Percentiles rank a stretch among this genome's conserved stretches.
phyloP scores from a whole-genome alignment of 805 yeast species.

The Torulaspora indica region DNA sequence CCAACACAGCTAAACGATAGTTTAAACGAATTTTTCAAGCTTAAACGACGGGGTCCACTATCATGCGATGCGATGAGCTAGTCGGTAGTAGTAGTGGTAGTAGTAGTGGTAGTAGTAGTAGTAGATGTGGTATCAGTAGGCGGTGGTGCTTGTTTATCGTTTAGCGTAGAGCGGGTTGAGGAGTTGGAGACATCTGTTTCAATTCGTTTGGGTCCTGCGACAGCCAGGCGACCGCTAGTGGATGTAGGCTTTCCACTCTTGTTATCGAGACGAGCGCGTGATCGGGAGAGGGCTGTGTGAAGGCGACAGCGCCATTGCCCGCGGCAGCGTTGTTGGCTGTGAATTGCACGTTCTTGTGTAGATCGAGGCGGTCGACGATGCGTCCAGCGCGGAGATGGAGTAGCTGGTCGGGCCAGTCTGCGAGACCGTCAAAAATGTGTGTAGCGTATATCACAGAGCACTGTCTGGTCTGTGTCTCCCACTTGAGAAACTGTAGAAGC shows the following conservation, averaged over 20 bases:
- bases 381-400: constrained; percentile 72
- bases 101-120: no score
- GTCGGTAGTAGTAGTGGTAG: no score
- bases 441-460: constrained; percentile 90
- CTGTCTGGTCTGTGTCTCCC: constrained; percentile 65
- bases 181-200: constrained; percentile 5
- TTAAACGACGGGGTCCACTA: background rate
- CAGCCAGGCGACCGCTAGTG: constrained; percentile 69
- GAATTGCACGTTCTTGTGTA: constrained; percentile 35
- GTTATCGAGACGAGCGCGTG: constrained; percentile 18
- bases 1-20: constrained; percentile 6
- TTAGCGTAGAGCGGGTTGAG: background rate
- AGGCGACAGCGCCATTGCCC: constrained; percentile 24
- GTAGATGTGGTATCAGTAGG: background rate
- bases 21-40: constrained; percentile 1
- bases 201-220: constrained; percentile 18
- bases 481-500: constrained; percentile 60
- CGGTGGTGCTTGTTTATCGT: background rate
- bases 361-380: constrained; percentile 38
- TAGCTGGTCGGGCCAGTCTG: constrained; percentile 82
- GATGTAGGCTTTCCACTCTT: constrained; percentile 54
- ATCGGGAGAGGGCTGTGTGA: constrained; percentile 6
- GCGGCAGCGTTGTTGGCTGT: constrained; percentile 12
- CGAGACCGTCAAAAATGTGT: constrained; percentile 93
- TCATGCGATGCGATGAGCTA: background rate